Percentiles rank a stretch among this genome's conserved stretches.
phyloP scores from a whole-genome alignment of 2,329 filamentous ascomycete species.

The Simplicillium sp. region DNA sequence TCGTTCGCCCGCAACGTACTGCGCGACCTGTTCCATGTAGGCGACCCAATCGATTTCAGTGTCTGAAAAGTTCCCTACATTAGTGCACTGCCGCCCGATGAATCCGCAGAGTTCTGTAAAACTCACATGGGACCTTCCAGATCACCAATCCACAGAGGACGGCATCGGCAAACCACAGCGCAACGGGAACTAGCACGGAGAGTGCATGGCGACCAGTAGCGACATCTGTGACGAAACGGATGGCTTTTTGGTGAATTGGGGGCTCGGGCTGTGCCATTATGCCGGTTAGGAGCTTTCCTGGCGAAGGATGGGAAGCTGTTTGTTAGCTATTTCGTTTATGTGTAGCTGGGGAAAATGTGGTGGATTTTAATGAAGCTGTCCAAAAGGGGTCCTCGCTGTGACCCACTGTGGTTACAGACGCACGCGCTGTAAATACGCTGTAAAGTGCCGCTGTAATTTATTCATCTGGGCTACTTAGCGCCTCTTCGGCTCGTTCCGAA shows the following conservation, averaged over 20 bases:
- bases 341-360: conserved; percentile 7
- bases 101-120: conserved; percentile 4
- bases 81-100: too few relatives aligned
- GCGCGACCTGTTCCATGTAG: conserved; percentile 87
- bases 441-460: not conserved
- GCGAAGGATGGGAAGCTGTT: not conserved
- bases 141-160: conserved; percentile 66
- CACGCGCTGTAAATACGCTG: not conserved
- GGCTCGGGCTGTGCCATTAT: conserved; percentile 4
- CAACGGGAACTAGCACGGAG: conserved; percentile 41
- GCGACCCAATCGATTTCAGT: conserved; percentile 97
- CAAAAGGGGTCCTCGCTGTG: conserved; percentile 3
- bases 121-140: conserved; percentile 73
- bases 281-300: not conserved
- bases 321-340: conserved; percentile 2
- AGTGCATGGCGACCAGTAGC: conserved; percentile 39
- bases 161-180: conserved; percentile 62
- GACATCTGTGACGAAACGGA: conserved; percentile 28
- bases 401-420: not conserved
- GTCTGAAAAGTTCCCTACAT: conserved; percentile 36
- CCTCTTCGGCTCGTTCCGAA: too few relatives aligned
- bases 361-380: conserved; percentile 6
- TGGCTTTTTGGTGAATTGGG: conserved; percentile 15
- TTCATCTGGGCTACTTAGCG: too few relatives aligned
- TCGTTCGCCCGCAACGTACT: conserved; percentile 74